Conservation (phyloP, 2,329 filamentous ascomycete genomes). For the Colletotrichum destructivum region DNA sequence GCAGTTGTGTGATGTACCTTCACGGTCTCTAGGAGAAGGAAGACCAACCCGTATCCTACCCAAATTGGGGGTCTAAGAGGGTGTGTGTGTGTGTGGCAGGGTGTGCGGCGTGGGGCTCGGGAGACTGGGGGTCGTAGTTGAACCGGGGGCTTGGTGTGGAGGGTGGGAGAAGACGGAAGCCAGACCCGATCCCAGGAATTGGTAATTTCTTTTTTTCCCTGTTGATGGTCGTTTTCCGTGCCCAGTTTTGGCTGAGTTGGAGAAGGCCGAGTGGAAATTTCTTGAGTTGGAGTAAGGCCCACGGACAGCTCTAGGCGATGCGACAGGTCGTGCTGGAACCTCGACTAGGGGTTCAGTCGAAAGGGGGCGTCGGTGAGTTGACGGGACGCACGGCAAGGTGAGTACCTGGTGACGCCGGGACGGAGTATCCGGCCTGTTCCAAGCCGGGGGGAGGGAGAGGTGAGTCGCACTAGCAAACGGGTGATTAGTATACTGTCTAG, state of each 20-base stretch:
- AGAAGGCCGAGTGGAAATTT: slow-evolving; percentile 22
- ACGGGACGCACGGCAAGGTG: slow-evolving; percentile 24
- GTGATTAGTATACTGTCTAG: background rate
- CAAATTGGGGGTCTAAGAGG: slow-evolving; percentile 20
- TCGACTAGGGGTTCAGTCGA: background rate
- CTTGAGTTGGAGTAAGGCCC: slow-evolving; percentile 14
- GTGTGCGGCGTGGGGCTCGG: slow-evolving; percentile 38
- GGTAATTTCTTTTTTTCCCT: slow-evolving; percentile 38
- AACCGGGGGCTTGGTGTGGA: slow-evolving; percentile 29
- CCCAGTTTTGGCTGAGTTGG: slow-evolving; percentile 27
- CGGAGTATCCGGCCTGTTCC: slow-evolving; percentile 24
- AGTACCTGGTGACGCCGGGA: slow-evolving; percentile 20
- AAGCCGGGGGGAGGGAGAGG: background rate
- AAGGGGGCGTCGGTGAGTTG: slow-evolving; percentile 35
- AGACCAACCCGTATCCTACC: slow-evolving; percentile 18
- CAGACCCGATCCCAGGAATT: slow-evolving; percentile 41
- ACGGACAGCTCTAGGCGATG: slow-evolving; percentile 8
- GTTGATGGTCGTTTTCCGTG: slow-evolving; percentile 30
- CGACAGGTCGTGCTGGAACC: slow-evolving; percentile 5
- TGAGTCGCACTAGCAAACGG: slow-evolving; percentile 25
- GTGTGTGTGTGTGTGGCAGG: slow-evolving; percentile 16
- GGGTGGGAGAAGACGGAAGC: slow-evolving; percentile 42
- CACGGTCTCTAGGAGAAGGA: slow-evolving; percentile 20
- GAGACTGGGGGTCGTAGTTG: slow-evolving; percentile 29
- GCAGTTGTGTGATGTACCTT: slow-evolving; percentile 33